These are phyloP conservation scores for Sonneratia alba DNA, from an alignment of 345 rosid genomes.

Conservation along the genomic window DNA sequence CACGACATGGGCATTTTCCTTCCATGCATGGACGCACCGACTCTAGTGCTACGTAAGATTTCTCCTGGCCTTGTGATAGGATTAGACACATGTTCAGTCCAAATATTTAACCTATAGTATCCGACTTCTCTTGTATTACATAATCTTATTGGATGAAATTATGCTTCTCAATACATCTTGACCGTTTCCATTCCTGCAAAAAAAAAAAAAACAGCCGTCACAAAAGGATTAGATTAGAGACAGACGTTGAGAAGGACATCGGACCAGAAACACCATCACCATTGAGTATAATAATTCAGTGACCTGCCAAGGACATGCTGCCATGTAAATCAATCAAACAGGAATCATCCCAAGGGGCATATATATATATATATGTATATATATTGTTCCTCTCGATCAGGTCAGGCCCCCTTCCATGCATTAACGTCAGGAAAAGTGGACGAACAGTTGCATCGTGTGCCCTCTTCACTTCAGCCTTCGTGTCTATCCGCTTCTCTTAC, in stretches of 20 bases:
- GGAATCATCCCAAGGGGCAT: background rate
- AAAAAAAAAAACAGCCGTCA: background rate
- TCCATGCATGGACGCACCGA: too few relatives aligned
- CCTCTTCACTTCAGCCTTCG: too few relatives aligned
- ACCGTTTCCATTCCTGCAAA: background rate
- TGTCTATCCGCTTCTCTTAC: too few relatives aligned
- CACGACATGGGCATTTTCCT: too few relatives aligned
- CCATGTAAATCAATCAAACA: background rate
- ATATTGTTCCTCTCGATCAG: background rate
- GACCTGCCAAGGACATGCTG: background rate
- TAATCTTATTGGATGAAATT: too few relatives aligned
- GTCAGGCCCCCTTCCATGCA: background rate
- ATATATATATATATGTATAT: too few relatives aligned
- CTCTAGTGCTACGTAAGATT: too few relatives aligned
- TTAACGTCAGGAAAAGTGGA: background rate
- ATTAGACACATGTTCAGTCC: too few relatives aligned
- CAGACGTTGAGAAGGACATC: background rate
- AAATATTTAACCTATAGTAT: too few relatives aligned
- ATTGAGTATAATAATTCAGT: background rate
- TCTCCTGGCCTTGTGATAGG: too few relatives aligned
- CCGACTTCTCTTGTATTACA: too few relatives aligned
- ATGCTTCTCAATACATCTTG: background rate
- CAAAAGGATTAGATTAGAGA: background rate
- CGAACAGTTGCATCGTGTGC: background rate
- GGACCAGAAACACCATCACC: background rate